Evolutionary conservation across 116 monocot species (phyloP).

Genomic region (Cymodocea nodosa): DNA sequence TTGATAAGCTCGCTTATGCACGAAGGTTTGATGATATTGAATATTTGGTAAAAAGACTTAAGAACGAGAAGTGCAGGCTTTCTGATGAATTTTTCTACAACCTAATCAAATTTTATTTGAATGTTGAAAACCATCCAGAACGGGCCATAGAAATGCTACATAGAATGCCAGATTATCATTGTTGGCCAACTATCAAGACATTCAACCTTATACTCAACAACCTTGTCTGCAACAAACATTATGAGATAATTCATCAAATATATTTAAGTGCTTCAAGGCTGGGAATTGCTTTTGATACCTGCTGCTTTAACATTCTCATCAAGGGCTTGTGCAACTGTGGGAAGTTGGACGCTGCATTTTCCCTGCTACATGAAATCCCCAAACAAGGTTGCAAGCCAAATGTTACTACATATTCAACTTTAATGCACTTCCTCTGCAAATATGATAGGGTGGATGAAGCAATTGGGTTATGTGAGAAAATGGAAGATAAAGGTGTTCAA

Average conservation of each 20-base stretch:
- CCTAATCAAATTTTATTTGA: slow-evolving; percentile 64
- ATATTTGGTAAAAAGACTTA: slow-evolving; percentile 33
- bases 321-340: slow-evolving; percentile 59
- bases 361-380: slow-evolving; percentile 68
- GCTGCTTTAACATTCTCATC: slow-evolving; percentile 90
- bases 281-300: slow-evolving; percentile 62
- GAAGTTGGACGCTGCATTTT: slow-evolving; percentile 47
- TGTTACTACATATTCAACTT: slow-evolving; percentile 50
- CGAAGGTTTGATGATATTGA: slow-evolving; percentile 39
- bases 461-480: slow-evolving; percentile 46
- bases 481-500: slow-evolving; percentile 39
- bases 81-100: slow-evolving; percentile 73
- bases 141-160: slow-evolving; percentile 39
- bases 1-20: slow-evolving; percentile 41
- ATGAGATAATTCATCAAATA: slow-evolving; percentile 50
- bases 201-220: slow-evolving; percentile 80
- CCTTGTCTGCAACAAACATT: slow-evolving; percentile 58
- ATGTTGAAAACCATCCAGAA: slow-evolving; percentile 47
- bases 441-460: slow-evolving; percentile 46
- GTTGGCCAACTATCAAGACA: slow-evolving; percentile 61
- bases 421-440: slow-evolving; percentile 64
- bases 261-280: slow-evolving; percentile 43
- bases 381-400: slow-evolving; percentile 72
- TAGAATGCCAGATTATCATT: slow-evolving; percentile 65
- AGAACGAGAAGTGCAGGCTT: slow-evolving; percentile 43